phyloP scores from a whole-genome alignment of 768 basidiomycete genomes.

The Phylloporus arenicola region DNA sequence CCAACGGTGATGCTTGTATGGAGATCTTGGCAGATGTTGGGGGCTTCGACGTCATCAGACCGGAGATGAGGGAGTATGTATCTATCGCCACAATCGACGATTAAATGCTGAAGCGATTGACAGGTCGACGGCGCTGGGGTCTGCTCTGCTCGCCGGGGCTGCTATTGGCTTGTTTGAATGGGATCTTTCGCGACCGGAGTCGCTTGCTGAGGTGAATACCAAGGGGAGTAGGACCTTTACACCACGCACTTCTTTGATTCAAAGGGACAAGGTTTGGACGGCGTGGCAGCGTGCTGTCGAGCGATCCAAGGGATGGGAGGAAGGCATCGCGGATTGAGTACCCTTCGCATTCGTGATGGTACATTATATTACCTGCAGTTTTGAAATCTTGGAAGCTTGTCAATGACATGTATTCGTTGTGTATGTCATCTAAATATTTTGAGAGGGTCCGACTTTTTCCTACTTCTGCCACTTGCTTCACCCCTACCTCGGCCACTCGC shows the following conservation, averaged over 20 bases:
- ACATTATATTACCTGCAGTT: not conserved
- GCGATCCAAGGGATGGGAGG: slow-evolving; percentile 78
- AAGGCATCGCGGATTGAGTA: slow-evolving; percentile 34
- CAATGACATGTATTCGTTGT: not conserved
- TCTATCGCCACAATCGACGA: not conserved
- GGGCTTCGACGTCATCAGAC: slow-evolving; percentile 86
- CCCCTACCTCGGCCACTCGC: slow-evolving; percentile 25
- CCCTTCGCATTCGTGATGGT: not conserved
- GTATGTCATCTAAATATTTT: slow-evolving; percentile 56
- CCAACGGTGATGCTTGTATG: slow-evolving; percentile 89
- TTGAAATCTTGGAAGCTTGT: not conserved
- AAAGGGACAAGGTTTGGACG: slow-evolving; percentile 61
- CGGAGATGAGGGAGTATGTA: slow-evolving; percentile 93
- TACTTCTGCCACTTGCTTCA: slow-evolving; percentile 35
- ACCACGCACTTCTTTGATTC: slow-evolving; percentile 47
- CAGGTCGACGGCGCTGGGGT: slow-evolving; percentile 92
- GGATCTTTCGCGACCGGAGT: slow-evolving; percentile 81
- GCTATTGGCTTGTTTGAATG: slow-evolving; percentile 88
- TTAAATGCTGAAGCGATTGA: not conserved
- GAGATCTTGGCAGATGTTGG: slow-evolving; percentile 81
- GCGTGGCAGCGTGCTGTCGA: slow-evolving; percentile 90
- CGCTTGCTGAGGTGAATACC: slow-evolving; percentile 81
- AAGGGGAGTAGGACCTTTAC: slow-evolving; percentile 69
- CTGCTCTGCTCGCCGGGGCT: slow-evolving; percentile 87
- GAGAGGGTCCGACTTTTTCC: slow-evolving; percentile 76